Evolutionary conservation across 169 alveolate genomes (phyloP).

Genomic region (Theileria parva): DNA sequence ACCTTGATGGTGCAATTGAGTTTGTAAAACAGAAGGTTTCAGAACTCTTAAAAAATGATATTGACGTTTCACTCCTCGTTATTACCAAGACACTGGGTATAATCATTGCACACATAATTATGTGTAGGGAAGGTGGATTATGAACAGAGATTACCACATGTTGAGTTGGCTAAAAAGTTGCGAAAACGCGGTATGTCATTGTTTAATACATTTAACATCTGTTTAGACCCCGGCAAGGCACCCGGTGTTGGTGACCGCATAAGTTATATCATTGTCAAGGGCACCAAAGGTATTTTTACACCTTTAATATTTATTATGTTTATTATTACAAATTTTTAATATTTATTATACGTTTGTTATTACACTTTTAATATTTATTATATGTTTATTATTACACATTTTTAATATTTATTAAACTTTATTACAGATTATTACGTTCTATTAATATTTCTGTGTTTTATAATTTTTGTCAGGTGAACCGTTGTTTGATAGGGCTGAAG

Average conservation of each 20-base stretch:
- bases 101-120: neutral
- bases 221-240: slow-evolving; percentile 92
- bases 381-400: neutral
- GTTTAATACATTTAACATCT: neutral
- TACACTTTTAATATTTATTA: neutral
- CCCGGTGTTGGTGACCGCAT: slow-evolving; percentile 99
- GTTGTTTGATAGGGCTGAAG: slow-evolving; percentile 98
- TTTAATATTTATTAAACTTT: neutral
- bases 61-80: slow-evolving; percentile 95
- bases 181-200: slow-evolving; percentile 72
- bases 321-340: neutral
- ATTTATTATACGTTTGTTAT: neutral
- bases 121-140: slow-evolving; percentile 83
- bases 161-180: slow-evolving; percentile 97
- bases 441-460: slow-evolving; percentile 17
- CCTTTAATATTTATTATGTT: slow-evolving; percentile 39
- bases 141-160: slow-evolving; percentile 97
- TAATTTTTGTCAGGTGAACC: slow-evolving; percentile 75
- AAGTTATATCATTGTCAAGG: slow-evolving; percentile 92
- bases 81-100: slow-evolving; percentile 93
- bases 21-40: slow-evolving; percentile 74
- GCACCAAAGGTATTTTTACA: slow-evolving; percentile 80
- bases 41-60: slow-evolving; percentile 93
- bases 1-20: slow-evolving; percentile 89
- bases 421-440: too few relatives aligned